Base-by-base conservation (phyloP, 257 asterid genomes). In the Salvia splendens region DNA sequence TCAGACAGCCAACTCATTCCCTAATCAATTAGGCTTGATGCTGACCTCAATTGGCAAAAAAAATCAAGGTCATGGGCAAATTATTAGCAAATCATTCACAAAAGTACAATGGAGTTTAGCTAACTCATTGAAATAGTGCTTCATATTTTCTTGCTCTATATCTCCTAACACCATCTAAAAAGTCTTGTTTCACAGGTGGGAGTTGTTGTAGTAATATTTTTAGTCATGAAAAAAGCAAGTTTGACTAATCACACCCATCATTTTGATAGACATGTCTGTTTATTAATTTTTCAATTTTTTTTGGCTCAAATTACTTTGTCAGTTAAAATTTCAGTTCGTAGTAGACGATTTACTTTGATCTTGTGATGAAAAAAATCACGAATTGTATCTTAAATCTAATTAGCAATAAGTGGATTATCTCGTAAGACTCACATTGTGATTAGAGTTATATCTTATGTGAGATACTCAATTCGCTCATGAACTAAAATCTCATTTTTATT, bases 181-280 rank as follows among this genome's bases (percentile, higher is more conserved):
- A 83, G 86, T 85, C 75, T 45, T 36, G 77, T 52, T 79, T 79
- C 72, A 79, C 77, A 53, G 95, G 89, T 90, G 81, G 78, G 92
- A 82, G 96, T 91, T 76, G 97, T 81, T 88, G 73, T 71, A 24
- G 30, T 24, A 20, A 24, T 66, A 5, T 52, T 69, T 74, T 62
- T 73, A 71, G 80, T 81, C 92, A 83, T 73, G 59, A 38, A 50
- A 58, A 84, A 78, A 75, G 73, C 64, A 73, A 73, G 6, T 5
- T 68, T 73, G 71, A 71, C 69, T 62, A 67, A 64, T 73, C 36
- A 68, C 30, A 24, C 30, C 30, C 30, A 24, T 24, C 30, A 24
- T 24, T 24, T 24, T 24, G 30, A 24, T 24, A 24, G 30, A 24
- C 30, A 24, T 24, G 2, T n/a, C n/a, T 24, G 30, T 24, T 24